Conservation (phyloP, 768 basidiomycete genomes). For the Gymnopilus dilepis region DNA sequence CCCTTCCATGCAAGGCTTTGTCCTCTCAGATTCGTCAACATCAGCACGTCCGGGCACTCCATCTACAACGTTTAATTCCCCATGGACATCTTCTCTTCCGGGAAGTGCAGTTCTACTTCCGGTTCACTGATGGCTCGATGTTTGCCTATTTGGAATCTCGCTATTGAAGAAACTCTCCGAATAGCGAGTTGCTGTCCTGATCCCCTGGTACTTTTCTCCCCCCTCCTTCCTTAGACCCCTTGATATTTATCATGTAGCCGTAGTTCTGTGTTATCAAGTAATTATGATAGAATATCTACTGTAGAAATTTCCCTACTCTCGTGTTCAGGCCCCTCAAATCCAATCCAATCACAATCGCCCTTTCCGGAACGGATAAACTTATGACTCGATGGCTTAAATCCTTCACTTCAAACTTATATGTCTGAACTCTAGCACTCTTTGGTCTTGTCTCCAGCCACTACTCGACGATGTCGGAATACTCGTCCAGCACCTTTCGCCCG, state of each 20-base stretch:
- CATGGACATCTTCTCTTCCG: constrained; percentile 19
- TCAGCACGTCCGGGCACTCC: not conserved
- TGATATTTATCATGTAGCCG: not conserved
- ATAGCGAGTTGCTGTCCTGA: no score
- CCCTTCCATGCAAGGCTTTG: constrained; percentile 23
- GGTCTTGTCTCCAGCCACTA: not conserved
- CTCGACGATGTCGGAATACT: constrained; percentile 27
- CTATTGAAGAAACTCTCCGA: no score
- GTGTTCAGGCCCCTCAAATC: not conserved
- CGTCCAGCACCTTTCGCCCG: constrained; percentile 66
- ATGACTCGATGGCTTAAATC: not conserved
- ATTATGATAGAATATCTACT: not conserved
- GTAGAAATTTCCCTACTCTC: not conserved
- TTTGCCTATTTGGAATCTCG: no score
- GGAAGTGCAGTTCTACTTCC: constrained; percentile 6
- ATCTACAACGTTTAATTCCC: not conserved
- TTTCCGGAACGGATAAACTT: constrained; percentile 1
- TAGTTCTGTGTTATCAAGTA: not conserved
- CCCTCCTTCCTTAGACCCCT: no score
- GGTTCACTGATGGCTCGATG: not conserved
- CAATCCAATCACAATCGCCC: no score
- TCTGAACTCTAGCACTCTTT: no score
- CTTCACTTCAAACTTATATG: not conserved
- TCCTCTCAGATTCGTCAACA: constrained; percentile 5
- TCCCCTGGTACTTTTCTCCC: no score